These are phyloP conservation scores for Globisporangium okanoganense DNA, from an alignment of 352 stramenopile genomes.

Conservation along the genomic window DNA sequence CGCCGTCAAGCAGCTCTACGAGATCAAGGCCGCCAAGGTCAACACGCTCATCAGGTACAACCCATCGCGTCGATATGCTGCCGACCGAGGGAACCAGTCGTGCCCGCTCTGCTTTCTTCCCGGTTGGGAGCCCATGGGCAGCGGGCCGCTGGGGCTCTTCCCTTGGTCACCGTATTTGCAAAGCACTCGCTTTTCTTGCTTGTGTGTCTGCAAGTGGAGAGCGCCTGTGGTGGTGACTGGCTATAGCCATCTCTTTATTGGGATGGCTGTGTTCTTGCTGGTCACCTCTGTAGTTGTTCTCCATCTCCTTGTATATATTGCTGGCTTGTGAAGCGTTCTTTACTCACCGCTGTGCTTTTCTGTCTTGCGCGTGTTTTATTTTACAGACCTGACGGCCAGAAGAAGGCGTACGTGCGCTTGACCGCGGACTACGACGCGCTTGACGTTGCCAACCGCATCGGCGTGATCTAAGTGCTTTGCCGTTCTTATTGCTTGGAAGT, in stretches of 20 bases:
- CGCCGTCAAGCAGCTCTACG: constrained; percentile 98
- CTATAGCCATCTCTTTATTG: constrained; percentile 1
- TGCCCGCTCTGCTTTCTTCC: constrained; percentile 5
- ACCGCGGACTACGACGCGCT: constrained; percentile 99
- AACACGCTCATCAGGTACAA: constrained; percentile 99
- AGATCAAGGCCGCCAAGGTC: constrained; percentile 99
- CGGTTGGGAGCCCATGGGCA: constrained; percentile 10
- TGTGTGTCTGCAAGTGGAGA: constrained; percentile 1
- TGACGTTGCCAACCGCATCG: constrained; percentile 99
- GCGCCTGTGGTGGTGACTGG: neutral
- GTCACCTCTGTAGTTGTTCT: constrained; percentile 20
- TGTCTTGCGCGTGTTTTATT: constrained; percentile 16
- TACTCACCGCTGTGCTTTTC: constrained; percentile 27
- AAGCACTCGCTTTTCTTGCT: constrained; percentile 11
- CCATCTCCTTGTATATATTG: constrained; percentile 15
- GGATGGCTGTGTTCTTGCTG: neutral
- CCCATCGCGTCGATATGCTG: constrained; percentile 74
- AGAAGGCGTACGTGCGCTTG: constrained; percentile 99
- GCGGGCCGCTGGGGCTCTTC: constrained; percentile 10
- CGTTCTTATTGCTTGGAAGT: constrained; percentile 24
- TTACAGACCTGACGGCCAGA: constrained; percentile 97
- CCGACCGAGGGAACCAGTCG: constrained; percentile 21
- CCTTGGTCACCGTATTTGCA: constrained; percentile 2
- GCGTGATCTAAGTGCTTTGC: constrained; percentile 96
- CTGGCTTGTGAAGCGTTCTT: constrained; percentile 11